A percentile compares a stretch with the other conserved stretches of the same genome.
phyloP scores from a whole-genome alignment of 2,329 filamentous ascomycete genomes.

The Pseudogymnoascus sp. region DNA sequence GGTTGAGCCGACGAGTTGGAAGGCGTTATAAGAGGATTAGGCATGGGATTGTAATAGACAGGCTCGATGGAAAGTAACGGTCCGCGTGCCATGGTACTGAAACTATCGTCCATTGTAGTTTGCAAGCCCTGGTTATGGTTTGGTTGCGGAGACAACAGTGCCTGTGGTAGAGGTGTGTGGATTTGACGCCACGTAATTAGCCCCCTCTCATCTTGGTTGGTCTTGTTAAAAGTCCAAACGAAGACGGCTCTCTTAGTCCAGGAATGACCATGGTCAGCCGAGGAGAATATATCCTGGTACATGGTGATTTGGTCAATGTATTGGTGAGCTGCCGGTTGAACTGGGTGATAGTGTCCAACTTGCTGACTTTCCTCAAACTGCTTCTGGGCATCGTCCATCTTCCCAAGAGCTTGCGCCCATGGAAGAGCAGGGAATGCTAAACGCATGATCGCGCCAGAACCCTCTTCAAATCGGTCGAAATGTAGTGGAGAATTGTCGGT shows the following conservation, averaged over 20 bases:
- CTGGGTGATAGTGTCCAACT: conserved; percentile 34
- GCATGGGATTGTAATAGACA: neutral
- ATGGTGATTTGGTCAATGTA: conserved; percentile 55
- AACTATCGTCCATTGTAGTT: neutral
- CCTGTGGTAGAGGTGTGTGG: conserved; percentile 20
- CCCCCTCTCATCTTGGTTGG: conserved; percentile 42
- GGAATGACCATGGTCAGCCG: conserved; percentile 35
- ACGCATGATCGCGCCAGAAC: conserved; percentile 20
- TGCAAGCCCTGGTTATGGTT: neutral
- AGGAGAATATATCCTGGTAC: conserved; percentile 59
- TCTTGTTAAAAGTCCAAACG: conserved; percentile 55
- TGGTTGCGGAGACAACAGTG: conserved; percentile 26
- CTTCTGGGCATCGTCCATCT: conserved; percentile 20
- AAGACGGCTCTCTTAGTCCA: conserved; percentile 55
- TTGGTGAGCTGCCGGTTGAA: conserved; percentile 39
- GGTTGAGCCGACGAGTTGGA: neutral
- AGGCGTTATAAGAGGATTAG: neutral
- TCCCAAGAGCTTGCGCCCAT: conserved; percentile 27
- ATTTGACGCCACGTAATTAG: conserved; percentile 56
- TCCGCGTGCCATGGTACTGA: neutral
- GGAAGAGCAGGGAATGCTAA: conserved; percentile 25
- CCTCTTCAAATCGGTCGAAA: conserved; percentile 13
- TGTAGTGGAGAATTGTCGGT: conserved; percentile 13
- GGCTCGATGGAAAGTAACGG: neutral
- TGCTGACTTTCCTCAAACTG: conserved; percentile 37